Conservation (phyloP, 495 filamentous ascomycete genomes). For the Lasiosphaeris hirsuta region DNA sequence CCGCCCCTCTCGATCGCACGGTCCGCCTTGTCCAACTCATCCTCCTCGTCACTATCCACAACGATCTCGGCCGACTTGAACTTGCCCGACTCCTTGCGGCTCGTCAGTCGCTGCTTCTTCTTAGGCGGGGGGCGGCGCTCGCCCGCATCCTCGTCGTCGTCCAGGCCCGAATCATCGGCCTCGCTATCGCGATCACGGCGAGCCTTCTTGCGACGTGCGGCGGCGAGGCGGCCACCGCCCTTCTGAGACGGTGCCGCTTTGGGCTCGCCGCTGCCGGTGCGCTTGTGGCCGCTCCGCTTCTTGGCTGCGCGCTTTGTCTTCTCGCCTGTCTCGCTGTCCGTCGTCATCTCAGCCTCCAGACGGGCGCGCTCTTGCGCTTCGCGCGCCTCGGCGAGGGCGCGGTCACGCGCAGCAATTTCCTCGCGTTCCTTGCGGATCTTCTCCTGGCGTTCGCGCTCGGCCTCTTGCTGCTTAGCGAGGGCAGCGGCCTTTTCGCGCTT, state of each 20-base stretch:
- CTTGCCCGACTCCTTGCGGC: conserved; percentile 54
- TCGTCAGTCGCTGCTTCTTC: conserved; percentile 61
- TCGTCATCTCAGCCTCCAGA: conserved; percentile 68
- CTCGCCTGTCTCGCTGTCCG: conserved; percentile 73
- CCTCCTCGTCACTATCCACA: conserved; percentile 61
- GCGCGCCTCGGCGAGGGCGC: conserved; percentile 64
- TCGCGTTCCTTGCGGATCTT: conserved; percentile 80
- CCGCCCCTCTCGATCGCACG: conserved; percentile 28
- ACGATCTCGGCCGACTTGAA: conserved; percentile 81
- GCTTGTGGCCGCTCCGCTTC: conserved; percentile 21
- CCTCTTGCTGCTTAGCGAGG: conserved; percentile 39
- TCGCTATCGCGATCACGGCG: conserved; percentile 34
- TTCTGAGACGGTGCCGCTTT: background rate
- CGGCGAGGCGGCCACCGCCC: background rate
- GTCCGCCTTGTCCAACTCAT: conserved; percentile 40
- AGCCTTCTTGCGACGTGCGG: conserved; percentile 17
- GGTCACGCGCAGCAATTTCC: conserved; percentile 70
- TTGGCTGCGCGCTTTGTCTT: conserved; percentile 77
- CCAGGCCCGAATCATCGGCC: conserved; percentile 37
- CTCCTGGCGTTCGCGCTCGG: conserved; percentile 64
- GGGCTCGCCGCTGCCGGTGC: conserved; percentile 18
- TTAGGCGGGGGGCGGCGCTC: conserved; percentile 45
- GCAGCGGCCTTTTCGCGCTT: conserved; percentile 49
- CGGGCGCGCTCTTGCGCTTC: conserved; percentile 67
- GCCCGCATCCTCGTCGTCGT: conserved; percentile 40